Percentiles rank a stretch among this genome's conserved stretches.
phyloP scores from a whole-genome alignment of 768 basidiomycete genomes.

The Daedaleopsis sinensis region DNA sequence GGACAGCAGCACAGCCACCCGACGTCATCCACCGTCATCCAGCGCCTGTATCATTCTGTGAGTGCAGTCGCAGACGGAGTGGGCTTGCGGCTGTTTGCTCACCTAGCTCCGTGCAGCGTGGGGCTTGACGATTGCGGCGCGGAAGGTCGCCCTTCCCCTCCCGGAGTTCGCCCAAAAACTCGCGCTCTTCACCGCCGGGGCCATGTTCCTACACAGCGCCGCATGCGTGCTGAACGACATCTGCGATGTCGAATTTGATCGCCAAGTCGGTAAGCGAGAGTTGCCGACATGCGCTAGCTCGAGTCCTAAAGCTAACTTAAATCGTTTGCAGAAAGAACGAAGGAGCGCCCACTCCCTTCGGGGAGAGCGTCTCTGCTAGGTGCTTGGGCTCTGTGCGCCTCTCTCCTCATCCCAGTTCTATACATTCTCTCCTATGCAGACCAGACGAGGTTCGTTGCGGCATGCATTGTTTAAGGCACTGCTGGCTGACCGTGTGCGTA shows the following conservation, averaged over 20 bases:
- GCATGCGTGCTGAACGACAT: constrained; percentile 30
- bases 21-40: too few relatives aligned
- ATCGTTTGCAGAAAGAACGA: constrained; percentile 34
- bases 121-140: constrained; percentile 27
- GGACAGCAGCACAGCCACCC: too few relatives aligned
- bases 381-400: constrained; percentile 32
- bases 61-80: not conserved
- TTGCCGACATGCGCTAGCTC: not conserved
- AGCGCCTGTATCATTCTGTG: constrained; percentile 2
- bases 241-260: constrained; percentile 35
- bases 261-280: constrained; percentile 36
- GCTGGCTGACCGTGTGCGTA: too few relatives aligned
- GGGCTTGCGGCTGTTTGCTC: too few relatives aligned
- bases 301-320: not conserved
- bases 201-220: constrained; percentile 27
- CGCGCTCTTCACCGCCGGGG: constrained; percentile 20
- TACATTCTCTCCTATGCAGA: constrained; percentile 11
- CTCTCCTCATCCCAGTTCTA: constrained; percentile 20
- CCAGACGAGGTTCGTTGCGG: constrained; percentile 6
- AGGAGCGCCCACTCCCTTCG: constrained; percentile 35
- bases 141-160: constrained; percentile 13
- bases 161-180: constrained; percentile 11
- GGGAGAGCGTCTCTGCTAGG: constrained; percentile 36
- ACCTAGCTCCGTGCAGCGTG: constrained; percentile 17
- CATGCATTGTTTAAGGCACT: too few relatives aligned